Conservation (phyloP, 106 monocot species). For the Triglochin maritima region DNA sequence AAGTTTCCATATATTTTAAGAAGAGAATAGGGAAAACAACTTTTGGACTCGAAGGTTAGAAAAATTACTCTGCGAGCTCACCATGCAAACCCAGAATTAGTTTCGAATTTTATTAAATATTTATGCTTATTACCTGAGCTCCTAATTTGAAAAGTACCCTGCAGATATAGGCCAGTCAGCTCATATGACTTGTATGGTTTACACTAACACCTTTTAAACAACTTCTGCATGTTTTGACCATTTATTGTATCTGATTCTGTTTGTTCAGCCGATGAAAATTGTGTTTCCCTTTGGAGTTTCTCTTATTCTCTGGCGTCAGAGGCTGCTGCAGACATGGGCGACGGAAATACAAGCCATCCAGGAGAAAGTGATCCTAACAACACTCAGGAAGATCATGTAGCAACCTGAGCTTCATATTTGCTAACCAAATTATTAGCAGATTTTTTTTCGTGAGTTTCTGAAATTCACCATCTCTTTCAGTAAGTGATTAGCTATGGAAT, state of each 20-base stretch:
- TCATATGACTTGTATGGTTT: background rate
- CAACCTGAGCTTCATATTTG: too few relatives aligned
- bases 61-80: background rate
- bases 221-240: background rate
- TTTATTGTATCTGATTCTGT: background rate
- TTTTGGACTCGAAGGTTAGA: background rate
- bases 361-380: background rate
- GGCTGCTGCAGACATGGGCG: background rate
- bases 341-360: background rate
- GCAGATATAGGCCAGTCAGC: background rate
- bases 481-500: too few relatives aligned
- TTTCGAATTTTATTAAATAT: background rate
- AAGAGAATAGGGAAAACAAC: background rate
- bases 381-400: too few relatives aligned
- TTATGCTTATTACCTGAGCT: background rate
- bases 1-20: background rate
- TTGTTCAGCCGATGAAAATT: conserved; percentile 53
- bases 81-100: background rate
- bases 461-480: too few relatives aligned
- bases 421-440: too few relatives aligned
- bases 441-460: too few relatives aligned
- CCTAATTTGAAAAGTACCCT: background rate
- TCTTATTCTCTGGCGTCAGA: conserved; percentile 1
- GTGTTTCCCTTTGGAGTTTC: conserved; percentile 57
- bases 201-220: background rate